These are phyloP conservation scores for Sphaerulina populicola DNA, from an alignment of 2,329 filamentous ascomycete genomes.

Conservation along the genomic window DNA sequence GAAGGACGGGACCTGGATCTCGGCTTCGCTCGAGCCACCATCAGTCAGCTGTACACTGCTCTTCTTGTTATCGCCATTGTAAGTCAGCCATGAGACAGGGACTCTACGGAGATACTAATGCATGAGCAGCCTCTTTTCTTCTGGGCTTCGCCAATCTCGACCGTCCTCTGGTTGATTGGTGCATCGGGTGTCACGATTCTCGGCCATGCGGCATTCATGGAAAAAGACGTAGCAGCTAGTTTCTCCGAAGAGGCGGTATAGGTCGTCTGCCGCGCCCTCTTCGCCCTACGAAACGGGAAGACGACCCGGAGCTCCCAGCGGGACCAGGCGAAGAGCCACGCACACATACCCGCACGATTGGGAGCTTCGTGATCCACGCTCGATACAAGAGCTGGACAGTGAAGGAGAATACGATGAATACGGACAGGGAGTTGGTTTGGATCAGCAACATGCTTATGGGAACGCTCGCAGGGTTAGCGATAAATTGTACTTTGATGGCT, in stretches of 20 bases:
- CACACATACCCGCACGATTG: constrained; percentile 31
- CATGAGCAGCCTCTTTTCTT: constrained; percentile 59
- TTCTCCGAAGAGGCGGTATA: constrained; percentile 99
- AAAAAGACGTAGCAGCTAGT: constrained; percentile 75
- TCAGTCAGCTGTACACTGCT: constrained; percentile 88
- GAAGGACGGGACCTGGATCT: constrained; percentile 81
- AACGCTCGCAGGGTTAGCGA: constrained; percentile 17
- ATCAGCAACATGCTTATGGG: constrained; percentile 32
- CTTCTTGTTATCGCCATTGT: constrained; percentile 68
- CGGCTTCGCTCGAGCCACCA: constrained; percentile 71
- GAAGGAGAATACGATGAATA: constrained; percentile 37
- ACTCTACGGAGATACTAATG: neutral
- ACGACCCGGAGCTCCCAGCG: constrained; percentile 66
- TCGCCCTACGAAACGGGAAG: constrained; percentile 93
- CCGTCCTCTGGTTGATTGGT: constrained; percentile 90
- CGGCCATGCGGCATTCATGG: constrained; percentile 60
- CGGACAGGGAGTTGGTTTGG: constrained; percentile 37
- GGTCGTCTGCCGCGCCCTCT: constrained; percentile 95
- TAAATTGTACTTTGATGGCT: constrained; percentile 19
- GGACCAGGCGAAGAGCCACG: constrained; percentile 47
- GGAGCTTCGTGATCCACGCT: constrained; percentile 37
- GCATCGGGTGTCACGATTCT: constrained; percentile 88
- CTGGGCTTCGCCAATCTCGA: constrained; percentile 73
- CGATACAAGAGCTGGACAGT: constrained; percentile 52
- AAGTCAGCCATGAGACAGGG: neutral